A percentile compares a stretch with the other conserved stretches of the same genome.
Evolutionary conservation across 768 basidiomycete species (phyloP).

Genomic region (Mycena pura): DNA sequence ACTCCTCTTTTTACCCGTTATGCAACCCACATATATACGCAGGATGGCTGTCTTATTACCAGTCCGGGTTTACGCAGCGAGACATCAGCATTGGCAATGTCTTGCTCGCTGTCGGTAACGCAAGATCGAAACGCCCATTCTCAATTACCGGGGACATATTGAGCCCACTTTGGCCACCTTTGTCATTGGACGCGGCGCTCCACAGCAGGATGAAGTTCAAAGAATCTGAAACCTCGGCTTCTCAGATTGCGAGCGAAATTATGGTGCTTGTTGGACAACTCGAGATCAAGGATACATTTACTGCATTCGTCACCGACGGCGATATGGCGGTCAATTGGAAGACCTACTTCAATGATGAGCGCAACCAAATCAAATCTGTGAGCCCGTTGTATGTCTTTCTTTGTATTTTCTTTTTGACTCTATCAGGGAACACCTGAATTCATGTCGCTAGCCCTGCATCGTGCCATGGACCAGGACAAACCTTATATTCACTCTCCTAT

Average conservation of each 20-base stretch:
- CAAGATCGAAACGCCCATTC: neutral
- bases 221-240: too few species aligned
- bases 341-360: conserved; percentile 6
- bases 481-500: conserved; percentile 19
- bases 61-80: conserved; percentile 10
- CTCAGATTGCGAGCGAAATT: neutral
- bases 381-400: neutral
- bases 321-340: conserved; percentile 20
- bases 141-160: too few species aligned
- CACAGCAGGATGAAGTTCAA: neutral
- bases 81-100: conserved; percentile 25
- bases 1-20: neutral
- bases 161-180: neutral
- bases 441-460: conserved; percentile 19
- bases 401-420: neutral
- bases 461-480: neutral
- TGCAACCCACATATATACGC: neutral
- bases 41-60: conserved; percentile 17
- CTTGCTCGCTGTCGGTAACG: neutral
- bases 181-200: neutral
- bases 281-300: neutral
- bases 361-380: conserved; percentile 4
- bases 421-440: conserved; percentile 22
- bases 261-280: neutral
- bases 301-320: conserved; percentile 22